Percentiles rank a stretch among this genome's conserved stretches.
phyloP scores from a whole-genome alignment of 2,329 filamentous ascomycete species.

The Pseudomassariella vexata region DNA sequence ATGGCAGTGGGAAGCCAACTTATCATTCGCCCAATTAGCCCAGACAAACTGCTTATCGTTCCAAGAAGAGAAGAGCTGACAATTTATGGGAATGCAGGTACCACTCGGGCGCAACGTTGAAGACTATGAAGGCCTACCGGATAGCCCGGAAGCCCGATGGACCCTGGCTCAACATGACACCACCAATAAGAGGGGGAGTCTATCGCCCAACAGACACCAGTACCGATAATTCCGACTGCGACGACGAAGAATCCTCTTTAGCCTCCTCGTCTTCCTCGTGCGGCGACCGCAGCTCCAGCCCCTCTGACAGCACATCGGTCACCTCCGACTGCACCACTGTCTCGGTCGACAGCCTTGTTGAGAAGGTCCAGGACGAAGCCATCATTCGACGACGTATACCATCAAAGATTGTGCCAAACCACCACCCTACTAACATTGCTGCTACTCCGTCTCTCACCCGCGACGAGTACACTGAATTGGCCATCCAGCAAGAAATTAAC shows the following conservation, averaged over 20 bases:
- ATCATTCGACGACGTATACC: constrained; percentile 1
- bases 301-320: constrained; percentile 8
- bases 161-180: constrained; percentile 52
- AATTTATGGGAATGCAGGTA: constrained; percentile 37
- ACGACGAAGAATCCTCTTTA: constrained; percentile 2
- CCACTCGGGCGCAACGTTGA: constrained; percentile 46
- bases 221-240: constrained; percentile 2
- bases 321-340: constrained; percentile 9
- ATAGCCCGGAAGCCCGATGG: constrained; percentile 50
- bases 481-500: constrained; percentile 29
- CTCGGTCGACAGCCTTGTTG: not conserved
- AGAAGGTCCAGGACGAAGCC: not conserved
- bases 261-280: too few relatives aligned
- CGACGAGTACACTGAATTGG: constrained; percentile 28
- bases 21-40: too few relatives aligned
- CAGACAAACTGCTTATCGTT: not conserved
- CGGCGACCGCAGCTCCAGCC: not conserved
- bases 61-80: constrained; percentile 22
- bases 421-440: too few relatives aligned
- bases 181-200: constrained; percentile 50
- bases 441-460: constrained; percentile 6
- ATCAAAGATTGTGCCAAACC: too few relatives aligned
- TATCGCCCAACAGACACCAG: constrained; percentile 16
- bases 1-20: too few relatives aligned
- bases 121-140: constrained; percentile 53